Conservation (phyloP, 257 asterid species). For the Jasminum sambac region DNA sequence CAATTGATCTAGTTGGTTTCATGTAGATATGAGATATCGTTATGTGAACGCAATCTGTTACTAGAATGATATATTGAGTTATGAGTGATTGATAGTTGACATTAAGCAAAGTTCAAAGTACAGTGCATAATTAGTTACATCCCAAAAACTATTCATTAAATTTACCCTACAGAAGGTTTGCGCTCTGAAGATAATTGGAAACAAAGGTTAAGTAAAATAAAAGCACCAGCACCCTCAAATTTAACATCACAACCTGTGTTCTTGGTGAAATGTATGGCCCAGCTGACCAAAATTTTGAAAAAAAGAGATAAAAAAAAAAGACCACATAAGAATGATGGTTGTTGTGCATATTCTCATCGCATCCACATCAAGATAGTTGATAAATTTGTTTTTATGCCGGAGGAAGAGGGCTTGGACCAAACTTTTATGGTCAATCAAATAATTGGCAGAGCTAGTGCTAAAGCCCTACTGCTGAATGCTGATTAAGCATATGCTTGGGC, state of each 20-base stretch:
- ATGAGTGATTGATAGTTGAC: too few species aligned
- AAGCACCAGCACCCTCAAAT: conserved; percentile 8
- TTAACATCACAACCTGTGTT: not conserved
- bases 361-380: not conserved
- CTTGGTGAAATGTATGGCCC: not conserved
- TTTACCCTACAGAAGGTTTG: not conserved
- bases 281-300: not conserved
- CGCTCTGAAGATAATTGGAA: conserved; percentile 16
- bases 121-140: too few species aligned
- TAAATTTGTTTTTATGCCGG: not conserved
- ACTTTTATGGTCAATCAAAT: too few species aligned
- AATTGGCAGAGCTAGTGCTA: not conserved
- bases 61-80: too few species aligned
- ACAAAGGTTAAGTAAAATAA: not conserved
- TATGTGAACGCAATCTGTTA: too few species aligned
- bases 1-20: too few species aligned
- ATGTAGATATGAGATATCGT: too few species aligned
- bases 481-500: too few species aligned
- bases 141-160: too few species aligned
- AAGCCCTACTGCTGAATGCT: not conserved
- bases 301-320: not conserved
- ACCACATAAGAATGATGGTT: not conserved
- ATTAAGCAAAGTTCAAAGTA: too few species aligned
- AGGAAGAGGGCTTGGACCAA: not conserved
- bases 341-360: not conserved